phyloP scores from a whole-genome alignment of 139 green algal species.

The Pseudopediastrum boryanum region DNA sequence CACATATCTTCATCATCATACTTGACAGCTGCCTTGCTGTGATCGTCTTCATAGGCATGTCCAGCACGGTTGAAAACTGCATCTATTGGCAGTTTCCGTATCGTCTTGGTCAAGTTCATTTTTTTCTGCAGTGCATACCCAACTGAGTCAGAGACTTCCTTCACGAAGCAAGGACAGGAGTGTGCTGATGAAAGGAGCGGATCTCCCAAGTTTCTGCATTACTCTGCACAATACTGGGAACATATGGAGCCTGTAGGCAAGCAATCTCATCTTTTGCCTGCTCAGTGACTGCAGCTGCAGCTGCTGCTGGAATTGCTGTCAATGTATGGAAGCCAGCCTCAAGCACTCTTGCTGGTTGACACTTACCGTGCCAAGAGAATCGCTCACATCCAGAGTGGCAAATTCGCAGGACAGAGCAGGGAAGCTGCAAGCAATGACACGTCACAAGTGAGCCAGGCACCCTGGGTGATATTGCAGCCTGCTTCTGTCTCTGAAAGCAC shows the following conservation, averaged over 20 bases:
- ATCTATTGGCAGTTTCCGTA: conserved; percentile 88
- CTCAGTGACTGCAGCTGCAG: conserved; percentile 8
- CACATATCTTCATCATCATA: conserved; percentile 77
- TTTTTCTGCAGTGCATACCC: conserved; percentile 76
- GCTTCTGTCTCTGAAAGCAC: not conserved
- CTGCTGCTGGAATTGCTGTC: conserved; percentile 3
- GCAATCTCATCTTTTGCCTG: no score
- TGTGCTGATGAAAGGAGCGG: no score
- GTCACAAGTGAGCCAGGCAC: not conserved
- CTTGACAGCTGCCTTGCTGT: conserved; percentile 57
- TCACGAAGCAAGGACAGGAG: no score
- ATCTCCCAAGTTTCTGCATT: no score
- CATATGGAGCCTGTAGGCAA: no score
- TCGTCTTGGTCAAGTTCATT: conserved; percentile 96
- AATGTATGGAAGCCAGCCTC: no score
- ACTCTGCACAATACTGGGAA: no score
- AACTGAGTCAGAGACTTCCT: no score
- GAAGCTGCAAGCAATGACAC: conserved; percentile 64
- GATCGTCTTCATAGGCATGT: conserved; percentile 54
- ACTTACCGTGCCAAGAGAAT: conserved; percentile 88
- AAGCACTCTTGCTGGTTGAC: no score
- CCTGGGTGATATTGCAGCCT: not conserved
- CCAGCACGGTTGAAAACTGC: conserved; percentile 48
- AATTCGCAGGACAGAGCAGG: conserved; percentile 96
- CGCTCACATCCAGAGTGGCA: conserved; percentile 93